These are phyloP conservation scores for Schwanniomyces vanrijiae DNA, from an alignment of 805 yeast species.

Conservation along the genomic window DNA sequence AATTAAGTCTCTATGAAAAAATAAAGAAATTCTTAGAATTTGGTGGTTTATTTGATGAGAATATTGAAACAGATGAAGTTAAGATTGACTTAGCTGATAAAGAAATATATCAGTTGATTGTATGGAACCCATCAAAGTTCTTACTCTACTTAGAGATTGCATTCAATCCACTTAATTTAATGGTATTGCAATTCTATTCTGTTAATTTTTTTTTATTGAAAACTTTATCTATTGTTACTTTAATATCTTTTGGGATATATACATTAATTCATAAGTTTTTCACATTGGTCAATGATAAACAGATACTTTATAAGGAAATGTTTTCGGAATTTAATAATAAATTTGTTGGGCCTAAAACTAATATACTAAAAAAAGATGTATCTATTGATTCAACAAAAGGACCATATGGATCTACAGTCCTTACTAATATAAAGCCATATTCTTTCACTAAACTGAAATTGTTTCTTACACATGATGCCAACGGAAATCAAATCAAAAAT, in stretches of 20 bases:
- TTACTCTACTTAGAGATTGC: slow-evolving; percentile 49
- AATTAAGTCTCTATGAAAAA: slow-evolving; percentile 1
- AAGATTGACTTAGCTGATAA: slow-evolving; percentile 22
- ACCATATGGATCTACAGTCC: slow-evolving; percentile 19
- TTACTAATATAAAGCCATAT: slow-evolving; percentile 23
- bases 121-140: slow-evolving; percentile 71
- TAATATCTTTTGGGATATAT: slow-evolving; percentile 32
- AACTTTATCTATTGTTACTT: background rate
- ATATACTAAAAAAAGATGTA: slow-evolving; percentile 56
- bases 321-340: slow-evolving; percentile 64
- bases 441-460: slow-evolving; percentile 36
- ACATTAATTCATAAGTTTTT: slow-evolving; percentile 47
- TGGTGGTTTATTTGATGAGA: slow-evolving; percentile 16
- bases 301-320: slow-evolving; percentile 57
- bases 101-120: slow-evolving; percentile 53
- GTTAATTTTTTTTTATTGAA: slow-evolving; percentile 24
- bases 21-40: slow-evolving; percentile 2
- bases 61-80: slow-evolving; percentile 13
- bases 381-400: slow-evolving; percentile 56
- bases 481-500: slow-evolving; percentile 31
- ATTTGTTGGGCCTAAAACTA: slow-evolving; percentile 57
- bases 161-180: slow-evolving; percentile 58
- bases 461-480: slow-evolving; percentile 52
- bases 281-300: slow-evolving; percentile 55
- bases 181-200: slow-evolving; percentile 37